Conservation (phyloP, 208 protist species). For the Crithidia thermophila region DNA sequence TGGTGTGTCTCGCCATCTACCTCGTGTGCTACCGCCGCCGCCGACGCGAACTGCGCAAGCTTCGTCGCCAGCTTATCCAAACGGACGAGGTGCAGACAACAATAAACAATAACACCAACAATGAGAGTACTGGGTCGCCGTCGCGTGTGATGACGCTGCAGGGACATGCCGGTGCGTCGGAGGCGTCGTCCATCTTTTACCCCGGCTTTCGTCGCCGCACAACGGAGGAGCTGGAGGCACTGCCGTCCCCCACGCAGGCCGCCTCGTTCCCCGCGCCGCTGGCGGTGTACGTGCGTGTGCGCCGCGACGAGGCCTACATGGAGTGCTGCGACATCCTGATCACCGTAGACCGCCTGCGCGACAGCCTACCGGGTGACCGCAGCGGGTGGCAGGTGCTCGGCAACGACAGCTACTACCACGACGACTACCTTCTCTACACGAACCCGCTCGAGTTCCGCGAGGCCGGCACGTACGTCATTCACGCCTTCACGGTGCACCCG, state of each 20-base stretch:
- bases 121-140: neutral
- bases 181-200: neutral
- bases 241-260: conserved; percentile 12
- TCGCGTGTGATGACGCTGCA: neutral
- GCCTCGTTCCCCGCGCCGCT: conserved; percentile 22
- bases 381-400: conserved; percentile 40
- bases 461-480: conserved; percentile 62
- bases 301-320: conserved; percentile 16
- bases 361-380: conserved; percentile 10
- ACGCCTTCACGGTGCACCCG: conserved; percentile 70
- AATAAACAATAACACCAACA: neutral
- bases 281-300: conserved; percentile 30
- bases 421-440: conserved; percentile 64
- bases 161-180: neutral
- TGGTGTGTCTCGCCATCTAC: conserved; percentile 43
- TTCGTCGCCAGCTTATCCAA: conserved; percentile 7
- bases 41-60: conserved; percentile 7
- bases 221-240: conserved; percentile 23
- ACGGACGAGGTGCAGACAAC: neutral
- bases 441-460: conserved; percentile 55
- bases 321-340: conserved; percentile 56
- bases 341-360: conserved; percentile 35
- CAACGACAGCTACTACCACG: conserved; percentile 52
- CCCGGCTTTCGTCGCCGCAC: conserved; percentile 22
- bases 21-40: conserved; percentile 24